Evolutionary conservation across 2,329 filamentous ascomycete genomes (phyloP).

Genomic region (Nemania serpens): DNA sequence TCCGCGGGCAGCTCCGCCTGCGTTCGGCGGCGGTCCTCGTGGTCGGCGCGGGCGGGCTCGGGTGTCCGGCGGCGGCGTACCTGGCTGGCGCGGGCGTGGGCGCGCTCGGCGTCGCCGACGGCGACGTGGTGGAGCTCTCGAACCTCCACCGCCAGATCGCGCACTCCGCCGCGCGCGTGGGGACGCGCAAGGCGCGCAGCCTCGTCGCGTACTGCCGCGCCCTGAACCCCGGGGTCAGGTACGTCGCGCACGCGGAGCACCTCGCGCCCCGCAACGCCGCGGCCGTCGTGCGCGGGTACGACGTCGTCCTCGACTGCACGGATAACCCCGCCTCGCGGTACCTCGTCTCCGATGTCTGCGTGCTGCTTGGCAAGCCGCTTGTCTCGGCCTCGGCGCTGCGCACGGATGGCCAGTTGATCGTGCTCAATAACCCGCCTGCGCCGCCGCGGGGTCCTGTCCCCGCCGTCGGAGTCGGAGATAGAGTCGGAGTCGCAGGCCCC

Average conservation of each 20-base stretch:
- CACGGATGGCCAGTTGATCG: conserved; percentile 86
- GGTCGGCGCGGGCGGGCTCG: conserved; percentile 85
- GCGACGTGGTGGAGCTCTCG: conserved; percentile 83
- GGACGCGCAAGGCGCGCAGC: conserved; percentile 80
- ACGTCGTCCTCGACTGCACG: conserved; percentile 90
- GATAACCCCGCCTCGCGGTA: conserved; percentile 92
- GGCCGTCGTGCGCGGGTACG: conserved; percentile 70
- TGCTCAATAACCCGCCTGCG: conserved; percentile 79
- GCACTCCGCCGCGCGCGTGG: conserved; percentile 72
- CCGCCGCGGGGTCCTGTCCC: conserved; percentile 51
- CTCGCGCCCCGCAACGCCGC: conserved; percentile 72
- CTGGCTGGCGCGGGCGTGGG: conserved; percentile 88
- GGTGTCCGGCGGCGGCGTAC: conserved; percentile 92
- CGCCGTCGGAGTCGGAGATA: too few relatives aligned
- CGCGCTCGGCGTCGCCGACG: conserved; percentile 82
- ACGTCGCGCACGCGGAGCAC: conserved; percentile 65
- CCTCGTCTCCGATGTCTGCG: conserved; percentile 87
- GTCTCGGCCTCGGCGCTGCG: conserved; percentile 89
- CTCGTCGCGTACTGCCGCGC: conserved; percentile 61
- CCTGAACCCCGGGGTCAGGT: conserved; percentile 73
- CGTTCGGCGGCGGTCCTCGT: conserved; percentile 74
- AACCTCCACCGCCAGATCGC: conserved; percentile 93
- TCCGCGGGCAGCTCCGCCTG: conserved; percentile 77
- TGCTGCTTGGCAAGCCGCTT: conserved; percentile 77
- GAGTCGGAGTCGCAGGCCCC: conserved; percentile 67